A percentile compares a stretch with the other conserved stretches of the same genome.
These are phyloP conservation scores for Typha latifolia DNA, from an alignment of 176 grass and related monocot genomes.

Conservation along the genomic window DNA sequence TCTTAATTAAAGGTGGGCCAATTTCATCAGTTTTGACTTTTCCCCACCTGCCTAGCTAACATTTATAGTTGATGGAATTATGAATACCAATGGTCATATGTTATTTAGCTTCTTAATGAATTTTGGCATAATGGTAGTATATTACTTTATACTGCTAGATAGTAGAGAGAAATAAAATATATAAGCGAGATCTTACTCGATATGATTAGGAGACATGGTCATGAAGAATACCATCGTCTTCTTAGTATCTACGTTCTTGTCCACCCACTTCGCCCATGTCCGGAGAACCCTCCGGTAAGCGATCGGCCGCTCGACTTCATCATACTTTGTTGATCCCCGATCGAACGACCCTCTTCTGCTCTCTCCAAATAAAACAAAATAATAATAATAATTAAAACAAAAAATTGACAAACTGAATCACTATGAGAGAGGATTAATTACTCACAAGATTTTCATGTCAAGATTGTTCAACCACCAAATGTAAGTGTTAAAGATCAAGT, in stretches of 20 bases:
- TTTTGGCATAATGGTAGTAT: too few species aligned
- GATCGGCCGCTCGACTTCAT: constrained; percentile 62
- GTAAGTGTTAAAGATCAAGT: constrained; percentile 97
- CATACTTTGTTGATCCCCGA: constrained; percentile 56
- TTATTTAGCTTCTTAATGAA: too few species aligned
- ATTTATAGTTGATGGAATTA: too few species aligned
- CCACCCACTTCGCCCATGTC: constrained; percentile 88
- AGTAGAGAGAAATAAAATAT: not conserved
- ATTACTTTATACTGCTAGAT: too few species aligned
- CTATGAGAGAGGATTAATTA: not conserved
- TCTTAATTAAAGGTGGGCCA: too few species aligned
- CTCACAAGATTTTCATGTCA: constrained; percentile 89
- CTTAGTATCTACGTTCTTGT: constrained; percentile 76
- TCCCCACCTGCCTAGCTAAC: too few species aligned
- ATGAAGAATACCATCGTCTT: constrained; percentile 88
- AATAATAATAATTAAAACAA: not conserved
- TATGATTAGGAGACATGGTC: constrained; percentile 94
- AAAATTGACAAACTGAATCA: not conserved
- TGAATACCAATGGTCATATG: too few species aligned
- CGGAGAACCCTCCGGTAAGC: constrained; percentile 74
- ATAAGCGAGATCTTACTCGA: constrained; percentile 34
- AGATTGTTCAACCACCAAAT: constrained; percentile 97
- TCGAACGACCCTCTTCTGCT: constrained; percentile 59
- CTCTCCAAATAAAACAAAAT: not conserved
- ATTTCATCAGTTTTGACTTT: too few species aligned